These are phyloP conservation scores for Chlorella sp. DNA, from an alignment of 139 green algal genomes.

Conservation along the genomic window DNA sequence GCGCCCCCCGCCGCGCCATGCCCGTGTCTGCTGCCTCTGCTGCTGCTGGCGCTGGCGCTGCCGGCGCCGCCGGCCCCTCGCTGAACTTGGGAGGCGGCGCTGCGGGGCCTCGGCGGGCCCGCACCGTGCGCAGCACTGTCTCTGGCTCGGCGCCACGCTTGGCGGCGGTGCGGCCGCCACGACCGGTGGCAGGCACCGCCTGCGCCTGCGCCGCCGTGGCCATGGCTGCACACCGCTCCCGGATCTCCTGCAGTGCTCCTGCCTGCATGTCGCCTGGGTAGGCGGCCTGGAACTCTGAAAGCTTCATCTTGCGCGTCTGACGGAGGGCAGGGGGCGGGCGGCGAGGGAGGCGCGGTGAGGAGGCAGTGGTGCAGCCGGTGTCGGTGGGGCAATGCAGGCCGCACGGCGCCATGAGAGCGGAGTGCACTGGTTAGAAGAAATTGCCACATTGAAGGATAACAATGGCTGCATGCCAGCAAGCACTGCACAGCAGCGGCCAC, in stretches of 20 bases:
- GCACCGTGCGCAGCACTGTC: slow-evolving; percentile 37
- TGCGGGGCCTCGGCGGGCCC: not conserved
- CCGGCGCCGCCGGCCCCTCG: not conserved
- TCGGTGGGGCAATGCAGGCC: not conserved
- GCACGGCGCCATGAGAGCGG: not conserved
- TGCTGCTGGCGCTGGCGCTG: not conserved
- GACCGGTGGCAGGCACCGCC: slow-evolving; percentile 6
- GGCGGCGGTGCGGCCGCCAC: not conserved
- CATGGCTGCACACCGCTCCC: slow-evolving; percentile 35
- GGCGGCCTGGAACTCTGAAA: slow-evolving; percentile 37
- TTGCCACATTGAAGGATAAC: not conserved
- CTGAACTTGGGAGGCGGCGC: slow-evolving; percentile 25
- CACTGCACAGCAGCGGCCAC: not conserved
- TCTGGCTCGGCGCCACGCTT: slow-evolving; percentile 35
- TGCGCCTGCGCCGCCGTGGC: not conserved
- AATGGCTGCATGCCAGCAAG: not conserved
- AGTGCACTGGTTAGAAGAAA: not conserved
- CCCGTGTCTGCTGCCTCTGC: not conserved
- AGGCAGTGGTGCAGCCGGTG: not conserved
- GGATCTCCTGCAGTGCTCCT: slow-evolving; percentile 43
- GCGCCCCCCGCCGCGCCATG: not conserved
- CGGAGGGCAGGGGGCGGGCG: not conserved
- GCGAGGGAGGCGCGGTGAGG: not conserved
- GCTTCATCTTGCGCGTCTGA: slow-evolving; percentile 40
- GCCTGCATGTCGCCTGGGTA: slow-evolving; percentile 47